Evolutionary conservation across 2,329 filamentous ascomycete species (phyloP), one percentile per base, ranked within the genome.

Genomic region (Diaporthe eres): DNA sequence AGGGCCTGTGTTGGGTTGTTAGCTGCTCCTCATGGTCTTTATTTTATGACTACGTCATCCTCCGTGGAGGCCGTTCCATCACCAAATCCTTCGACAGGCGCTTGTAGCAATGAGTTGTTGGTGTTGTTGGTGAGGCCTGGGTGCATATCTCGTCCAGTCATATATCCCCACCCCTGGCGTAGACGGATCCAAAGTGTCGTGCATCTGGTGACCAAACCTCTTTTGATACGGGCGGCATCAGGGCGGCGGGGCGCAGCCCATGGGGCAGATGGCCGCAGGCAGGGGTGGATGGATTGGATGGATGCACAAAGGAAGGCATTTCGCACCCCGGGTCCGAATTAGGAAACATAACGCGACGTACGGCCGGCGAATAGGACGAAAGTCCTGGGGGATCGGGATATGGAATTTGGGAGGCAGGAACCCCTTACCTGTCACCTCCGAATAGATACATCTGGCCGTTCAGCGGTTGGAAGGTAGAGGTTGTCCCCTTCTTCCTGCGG

Each of bases 371-470:
- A 42, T 44, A 25, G 25, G 44, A 58, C 34, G 51, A 39, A 17
- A 44, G 2, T 3, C 22, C n/a, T 22, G 22, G 71, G 25, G 34
- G 6, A n/a, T 63, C 25, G 47, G 49, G 34, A 63, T 51, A 15
- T 44, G 51, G 22, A 4, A 53, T 22, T 37, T 19, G 57, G 57
- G 22, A 31, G 60, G 22, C 13, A 2, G 12, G 55, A 34, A 44
- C 4, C 34, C 25, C 76, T 71, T 70, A 77, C 76, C 53, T 77
- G 75, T 77, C 72, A 58, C 75, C 72, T 73, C 76, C 76, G 58
- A 77, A 77, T 63, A 77, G 71, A 71, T 77, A 76, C 71, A 71
- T 76, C 15, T 25, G 57, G 31, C 3, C 6, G 47, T 12, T 5
- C 17, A 15, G 63, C 51, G 63, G 47, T 49, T 9, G 51, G 51